Evolutionary conservation across 2,329 filamentous ascomycete genomes (phyloP).

Genomic region (Thermomyces lanuginosus): DNA sequence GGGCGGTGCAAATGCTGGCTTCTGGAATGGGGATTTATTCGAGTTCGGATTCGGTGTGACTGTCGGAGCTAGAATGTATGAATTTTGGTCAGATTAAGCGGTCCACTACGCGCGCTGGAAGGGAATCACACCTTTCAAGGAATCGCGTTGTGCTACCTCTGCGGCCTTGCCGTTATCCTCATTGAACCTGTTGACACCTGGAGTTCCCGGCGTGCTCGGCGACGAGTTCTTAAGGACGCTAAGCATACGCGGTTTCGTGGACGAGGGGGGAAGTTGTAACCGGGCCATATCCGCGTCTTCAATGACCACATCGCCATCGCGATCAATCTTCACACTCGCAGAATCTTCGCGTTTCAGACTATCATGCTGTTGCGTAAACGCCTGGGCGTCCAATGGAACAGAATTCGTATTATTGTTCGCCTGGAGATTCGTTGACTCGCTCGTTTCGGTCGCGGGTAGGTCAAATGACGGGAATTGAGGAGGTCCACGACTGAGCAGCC

Average conservation of each 20-base stretch:
- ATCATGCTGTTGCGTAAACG: slow-evolving; percentile 9
- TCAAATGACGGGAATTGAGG: slow-evolving; percentile 18
- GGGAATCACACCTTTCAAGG: slow-evolving; percentile 14
- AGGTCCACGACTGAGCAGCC: slow-evolving; percentile 29
- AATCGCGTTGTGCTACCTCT: slow-evolving; percentile 3
- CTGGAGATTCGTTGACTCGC: slow-evolving; percentile 1
- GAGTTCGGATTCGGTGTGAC: slow-evolving; percentile 4
- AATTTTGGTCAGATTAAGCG: too few species aligned
- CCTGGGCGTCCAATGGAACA: neutral
- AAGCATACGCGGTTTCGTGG: slow-evolving; percentile 25
- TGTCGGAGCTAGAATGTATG: too few species aligned
- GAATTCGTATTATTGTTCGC: too few species aligned
- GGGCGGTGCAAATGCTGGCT: neutral
- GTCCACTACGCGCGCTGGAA: too few species aligned
- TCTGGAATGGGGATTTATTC: slow-evolving; percentile 3
- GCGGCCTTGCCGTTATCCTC: slow-evolving; percentile 6
- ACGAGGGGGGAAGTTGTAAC: slow-evolving; percentile 26
- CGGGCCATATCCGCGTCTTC: slow-evolving; percentile 27
- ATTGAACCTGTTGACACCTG: slow-evolving; percentile 8
- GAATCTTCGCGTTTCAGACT: slow-evolving; percentile 4
- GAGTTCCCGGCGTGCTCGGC: slow-evolving; percentile 9
- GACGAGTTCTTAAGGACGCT: slow-evolving; percentile 13
- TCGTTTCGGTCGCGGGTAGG: slow-evolving; percentile 9
- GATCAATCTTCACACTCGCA: slow-evolving; percentile 8
- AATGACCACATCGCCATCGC: slow-evolving; percentile 13